Percentiles rank a stretch among this genome's conserved stretches.
phyloP scores from a whole-genome alignment of 257 asterid genomes.

The Orobanche coerulescens region DNA sequence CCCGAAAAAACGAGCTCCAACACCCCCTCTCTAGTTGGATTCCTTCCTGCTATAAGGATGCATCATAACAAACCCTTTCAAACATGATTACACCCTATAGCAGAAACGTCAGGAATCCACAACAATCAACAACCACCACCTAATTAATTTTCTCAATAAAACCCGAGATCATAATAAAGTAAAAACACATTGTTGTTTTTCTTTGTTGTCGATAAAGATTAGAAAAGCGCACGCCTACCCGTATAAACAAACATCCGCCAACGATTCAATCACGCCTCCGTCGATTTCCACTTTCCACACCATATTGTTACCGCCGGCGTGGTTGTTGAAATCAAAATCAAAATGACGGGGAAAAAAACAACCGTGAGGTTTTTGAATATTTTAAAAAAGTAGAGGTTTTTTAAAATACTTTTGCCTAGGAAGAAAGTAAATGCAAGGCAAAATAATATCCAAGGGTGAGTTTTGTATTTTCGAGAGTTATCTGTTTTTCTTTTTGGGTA shows the following conservation, averaged over 20 bases:
- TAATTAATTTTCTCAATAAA: slow-evolving; percentile 18
- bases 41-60: slow-evolving; percentile 29
- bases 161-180: slow-evolving; percentile 27
- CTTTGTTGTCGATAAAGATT: slow-evolving; percentile 46
- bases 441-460: too few species aligned
- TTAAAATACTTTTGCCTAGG: too few species aligned
- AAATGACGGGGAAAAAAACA: too few species aligned
- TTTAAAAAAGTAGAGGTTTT: too few species aligned
- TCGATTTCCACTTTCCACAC: slow-evolving; percentile 64
- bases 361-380: too few species aligned
- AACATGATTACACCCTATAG: slow-evolving; percentile 25
- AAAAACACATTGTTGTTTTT: slow-evolving; percentile 28
- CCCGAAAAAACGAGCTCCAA: slow-evolving; percentile 57
- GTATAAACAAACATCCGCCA: slow-evolving; percentile 42
- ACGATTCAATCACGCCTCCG: slow-evolving; percentile 25
- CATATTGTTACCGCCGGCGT: slow-evolving; percentile 33
- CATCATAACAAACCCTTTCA: slow-evolving; percentile 21
- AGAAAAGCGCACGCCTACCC: slow-evolving; percentile 40
- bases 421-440: too few species aligned
- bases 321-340: too few species aligned
- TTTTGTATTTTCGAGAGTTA: too few species aligned
- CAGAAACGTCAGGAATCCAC: slow-evolving; percentile 28
- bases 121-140: neutral
- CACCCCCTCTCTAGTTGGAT: slow-evolving; percentile 46
- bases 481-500: too few species aligned